These are phyloP conservation scores for Xylaria sp. DNA, from an alignment of 2,329 filamentous ascomycete species.

Conservation along the genomic window DNA sequence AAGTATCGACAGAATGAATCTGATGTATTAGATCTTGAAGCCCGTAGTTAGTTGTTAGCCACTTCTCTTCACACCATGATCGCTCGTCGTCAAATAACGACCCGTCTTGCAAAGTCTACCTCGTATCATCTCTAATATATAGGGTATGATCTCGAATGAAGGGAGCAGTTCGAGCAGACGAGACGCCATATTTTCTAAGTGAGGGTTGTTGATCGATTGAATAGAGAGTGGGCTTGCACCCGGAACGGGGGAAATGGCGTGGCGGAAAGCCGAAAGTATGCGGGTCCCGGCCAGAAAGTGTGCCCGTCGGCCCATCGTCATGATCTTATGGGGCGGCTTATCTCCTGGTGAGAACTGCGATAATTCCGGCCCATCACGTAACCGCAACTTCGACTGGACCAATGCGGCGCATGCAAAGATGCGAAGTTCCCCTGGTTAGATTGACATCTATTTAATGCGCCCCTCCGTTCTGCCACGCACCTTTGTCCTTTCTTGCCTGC, in stretches of 20 bases:
- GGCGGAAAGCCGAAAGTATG: not conserved
- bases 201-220: too few relatives aligned
- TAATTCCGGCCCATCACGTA: constrained; percentile 10
- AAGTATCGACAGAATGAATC: not conserved
- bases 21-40: not conserved
- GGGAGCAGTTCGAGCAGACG: too few relatives aligned
- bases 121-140: too few relatives aligned
- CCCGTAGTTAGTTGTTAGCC: not conserved
- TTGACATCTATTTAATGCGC: not conserved
- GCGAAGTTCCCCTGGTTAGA: not conserved
- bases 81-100: too few relatives aligned
- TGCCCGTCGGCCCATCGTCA: too few relatives aligned
- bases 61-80: not conserved
- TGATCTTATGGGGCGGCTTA: constrained; percentile 1
- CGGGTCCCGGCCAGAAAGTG: not conserved
- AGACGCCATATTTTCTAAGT: too few relatives aligned
- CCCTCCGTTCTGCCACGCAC: not conserved
- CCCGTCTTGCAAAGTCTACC: too few relatives aligned
- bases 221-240: too few relatives aligned
- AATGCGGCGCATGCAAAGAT: too few relatives aligned
- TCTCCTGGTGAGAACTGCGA: constrained; percentile 3
- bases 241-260: not conserved
- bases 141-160: too few relatives aligned
- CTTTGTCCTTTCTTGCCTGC: not conserved
- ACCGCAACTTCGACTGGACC: too few relatives aligned